phyloP scores from a whole-genome alignment of 2,329 filamentous ascomycete genomes.

The Diaporthe ampelina region DNA sequence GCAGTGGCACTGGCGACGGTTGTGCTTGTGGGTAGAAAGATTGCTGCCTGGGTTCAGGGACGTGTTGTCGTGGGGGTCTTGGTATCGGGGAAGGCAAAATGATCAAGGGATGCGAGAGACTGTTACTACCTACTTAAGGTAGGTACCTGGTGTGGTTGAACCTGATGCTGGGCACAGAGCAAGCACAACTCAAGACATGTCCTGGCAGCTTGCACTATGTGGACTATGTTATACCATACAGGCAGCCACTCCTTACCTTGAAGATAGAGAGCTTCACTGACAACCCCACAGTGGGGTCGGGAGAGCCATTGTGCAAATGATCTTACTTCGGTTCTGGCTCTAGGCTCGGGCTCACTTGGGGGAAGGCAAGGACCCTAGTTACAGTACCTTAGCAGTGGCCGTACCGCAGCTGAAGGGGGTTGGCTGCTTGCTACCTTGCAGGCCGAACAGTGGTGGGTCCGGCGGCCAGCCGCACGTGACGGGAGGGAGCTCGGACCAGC shows the following conservation, averaged over 20 bases:
- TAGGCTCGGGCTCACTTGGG: too few species aligned
- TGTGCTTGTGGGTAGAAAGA: neutral
- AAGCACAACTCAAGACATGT: neutral
- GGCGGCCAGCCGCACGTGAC: conserved; percentile 9
- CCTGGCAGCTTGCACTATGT: neutral
- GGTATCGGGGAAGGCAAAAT: neutral
- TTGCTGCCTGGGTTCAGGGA: neutral
- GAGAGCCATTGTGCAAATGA: conserved; percentile 15
- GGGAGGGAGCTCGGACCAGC: conserved; percentile 14
- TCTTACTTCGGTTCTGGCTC: conserved; percentile 14
- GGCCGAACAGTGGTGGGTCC: conserved; percentile 1
- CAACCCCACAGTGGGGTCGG: conserved; percentile 30
- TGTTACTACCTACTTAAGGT: neutral
- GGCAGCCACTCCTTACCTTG: neutral
- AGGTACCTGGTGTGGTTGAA: too few species aligned
- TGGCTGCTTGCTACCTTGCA: neutral
- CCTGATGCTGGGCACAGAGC: neutral
- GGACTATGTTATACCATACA: neutral
- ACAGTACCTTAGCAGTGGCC: neutral
- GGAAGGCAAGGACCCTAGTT: too few species aligned
- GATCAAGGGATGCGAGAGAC: neutral
- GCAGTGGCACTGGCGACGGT: neutral
- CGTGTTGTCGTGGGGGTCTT: neutral
- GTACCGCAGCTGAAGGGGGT: neutral
- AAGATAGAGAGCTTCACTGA: conserved; percentile 24